phyloP scores from a whole-genome alignment of 1,284 basidiomycete genomes.

The Termitomyces sp. region DNA sequence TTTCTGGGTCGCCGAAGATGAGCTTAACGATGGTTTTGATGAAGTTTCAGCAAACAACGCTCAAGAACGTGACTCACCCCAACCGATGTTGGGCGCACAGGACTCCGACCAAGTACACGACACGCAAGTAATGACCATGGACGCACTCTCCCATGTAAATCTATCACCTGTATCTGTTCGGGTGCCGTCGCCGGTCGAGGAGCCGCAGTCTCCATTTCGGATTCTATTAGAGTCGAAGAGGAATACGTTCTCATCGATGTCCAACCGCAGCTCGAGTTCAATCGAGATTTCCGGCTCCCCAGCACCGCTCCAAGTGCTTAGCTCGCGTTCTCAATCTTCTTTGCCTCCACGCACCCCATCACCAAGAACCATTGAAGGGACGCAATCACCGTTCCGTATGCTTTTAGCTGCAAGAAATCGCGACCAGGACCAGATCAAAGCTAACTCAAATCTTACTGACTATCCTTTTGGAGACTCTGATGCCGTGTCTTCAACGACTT shows the following conservation, averaged over 20 bases:
- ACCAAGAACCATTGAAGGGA: background rate
- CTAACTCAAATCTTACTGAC: background rate
- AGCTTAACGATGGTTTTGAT: background rate
- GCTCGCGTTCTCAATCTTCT: background rate
- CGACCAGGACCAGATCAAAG: background rate
- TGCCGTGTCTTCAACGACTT: background rate
- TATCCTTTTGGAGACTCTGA: constrained; percentile 1
- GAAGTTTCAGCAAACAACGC: background rate
- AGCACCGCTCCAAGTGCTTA: background rate
- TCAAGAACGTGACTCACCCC: background rate
- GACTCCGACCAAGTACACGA: background rate
- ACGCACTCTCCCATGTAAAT: background rate
- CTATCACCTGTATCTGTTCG: background rate
- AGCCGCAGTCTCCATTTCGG: constrained; percentile 13
- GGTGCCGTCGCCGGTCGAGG: background rate
- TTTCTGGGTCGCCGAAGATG: background rate
- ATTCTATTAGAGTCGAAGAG: constrained; percentile 11
- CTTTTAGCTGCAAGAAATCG: constrained; percentile 7
- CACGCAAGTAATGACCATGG: background rate
- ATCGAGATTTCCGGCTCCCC: background rate
- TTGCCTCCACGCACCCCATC: constrained; percentile 2
- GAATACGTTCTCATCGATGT: background rate
- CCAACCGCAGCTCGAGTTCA: background rate
- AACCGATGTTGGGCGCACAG: background rate
- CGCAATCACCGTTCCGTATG: constrained; percentile 10